Percentiles rank a stretch among this genome's conserved stretches.
Conservation (phyloP, 306 rosid genomes). For the Citrullus colocynthis region DNA sequence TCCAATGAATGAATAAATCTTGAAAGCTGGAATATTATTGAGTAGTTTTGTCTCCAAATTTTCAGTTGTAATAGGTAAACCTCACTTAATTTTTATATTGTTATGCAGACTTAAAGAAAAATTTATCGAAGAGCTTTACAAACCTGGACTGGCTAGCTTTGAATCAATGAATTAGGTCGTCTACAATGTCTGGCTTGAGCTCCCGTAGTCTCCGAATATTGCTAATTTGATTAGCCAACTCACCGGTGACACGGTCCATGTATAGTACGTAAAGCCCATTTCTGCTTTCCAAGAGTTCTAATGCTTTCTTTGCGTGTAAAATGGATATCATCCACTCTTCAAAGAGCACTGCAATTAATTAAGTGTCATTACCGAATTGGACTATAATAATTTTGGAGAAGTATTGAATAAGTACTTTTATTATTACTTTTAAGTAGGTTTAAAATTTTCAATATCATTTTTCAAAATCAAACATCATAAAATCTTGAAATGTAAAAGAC, state of each 20-base stretch:
- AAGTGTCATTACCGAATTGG: neutral
- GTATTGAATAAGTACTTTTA: neutral
- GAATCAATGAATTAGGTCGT: conserved; percentile 30
- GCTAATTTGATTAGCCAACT: conserved; percentile 43
- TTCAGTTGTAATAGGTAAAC: neutral
- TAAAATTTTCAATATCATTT: neutral
- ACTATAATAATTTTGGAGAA: neutral
- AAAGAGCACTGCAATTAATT: conserved; percentile 36
- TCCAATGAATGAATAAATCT: neutral
- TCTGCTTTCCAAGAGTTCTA: conserved; percentile 76
- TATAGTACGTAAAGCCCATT: conserved; percentile 65
- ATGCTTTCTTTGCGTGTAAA: conserved; percentile 52
- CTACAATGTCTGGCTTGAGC: conserved; percentile 44
- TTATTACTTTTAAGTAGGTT: neutral
- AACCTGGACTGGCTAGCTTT: conserved; percentile 2
- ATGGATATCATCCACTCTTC: conserved; percentile 76
- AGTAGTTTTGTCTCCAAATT: neutral
- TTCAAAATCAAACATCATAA: neutral
- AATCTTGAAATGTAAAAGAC: neutral
- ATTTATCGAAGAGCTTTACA: neutral
- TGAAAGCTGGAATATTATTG: neutral
- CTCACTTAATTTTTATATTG: neutral
- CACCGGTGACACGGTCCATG: conserved; percentile 72
- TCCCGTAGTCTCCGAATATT: conserved; percentile 34
- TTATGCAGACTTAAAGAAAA: neutral